Evolutionary conservation across 306 rosid genomes (phyloP), one percentile per base, ranked within the genome.

Genomic region (Sophora flavescens): DNA sequence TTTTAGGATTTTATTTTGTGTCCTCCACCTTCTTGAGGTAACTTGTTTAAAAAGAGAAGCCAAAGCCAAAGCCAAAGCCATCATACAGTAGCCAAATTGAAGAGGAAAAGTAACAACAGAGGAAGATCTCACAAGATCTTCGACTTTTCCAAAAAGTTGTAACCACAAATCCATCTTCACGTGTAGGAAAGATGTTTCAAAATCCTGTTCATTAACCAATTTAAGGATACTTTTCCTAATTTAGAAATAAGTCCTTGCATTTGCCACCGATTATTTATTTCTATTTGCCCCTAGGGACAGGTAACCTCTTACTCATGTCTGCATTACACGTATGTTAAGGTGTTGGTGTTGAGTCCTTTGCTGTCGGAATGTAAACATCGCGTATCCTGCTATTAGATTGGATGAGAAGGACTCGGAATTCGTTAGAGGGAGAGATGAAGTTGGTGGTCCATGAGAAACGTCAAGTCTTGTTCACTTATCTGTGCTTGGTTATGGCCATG

Each of bases 361-460:
- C 14, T 83, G 92, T 89, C 82, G 69, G 88, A 85, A 73, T 84
- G 84, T 87, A 80, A 75, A 88, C 93, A 71, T 83, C 79, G 82
- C 84, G 84, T 81, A 90, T 92, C 86, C 93, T 86, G 82, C 82
- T 66, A 70, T 76, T 85, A 89, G 96, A 92, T 90, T 85, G 81
- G 83, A 84, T 86, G 92, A 91, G 88, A 84, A 75, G 72, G 92
- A 88, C 87, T 73, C 11, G 64, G 47, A 84, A 81, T 84, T 85
- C 90, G 80, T 76, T 74, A 72, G 63, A 86, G 63, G 81, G 56
- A 81, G 82, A 70, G 64, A 87, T 80, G 81, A 86, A 80, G 61
- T 66, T 77, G 77, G 91, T 85, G 90, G 97, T 71, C 97, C 96
- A 83, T 66, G 51, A 42, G 87, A 72, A 96, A 87, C 93, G 97